phyloP scores from a whole-genome alignment of 2,329 filamentous ascomycete genomes.

The Botrytis fabae region DNA sequence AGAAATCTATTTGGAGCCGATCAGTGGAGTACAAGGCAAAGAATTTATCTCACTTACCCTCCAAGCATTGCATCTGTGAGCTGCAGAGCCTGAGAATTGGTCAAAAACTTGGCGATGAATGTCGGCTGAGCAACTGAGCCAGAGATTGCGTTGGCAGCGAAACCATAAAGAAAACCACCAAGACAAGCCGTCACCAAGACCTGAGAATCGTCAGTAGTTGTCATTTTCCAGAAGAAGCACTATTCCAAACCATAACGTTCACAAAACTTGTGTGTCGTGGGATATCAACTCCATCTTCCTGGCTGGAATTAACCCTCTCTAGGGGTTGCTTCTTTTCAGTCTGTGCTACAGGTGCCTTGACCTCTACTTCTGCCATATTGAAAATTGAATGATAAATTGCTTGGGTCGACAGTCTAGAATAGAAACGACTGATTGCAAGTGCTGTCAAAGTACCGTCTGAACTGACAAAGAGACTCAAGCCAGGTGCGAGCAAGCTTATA shows the following conservation, averaged over 20 bases:
- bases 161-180: constrained; percentile 18
- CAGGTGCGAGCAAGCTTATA: not conserved
- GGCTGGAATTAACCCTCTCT: not conserved
- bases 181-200: constrained; percentile 20
- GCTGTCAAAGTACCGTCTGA: not conserved
- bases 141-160: constrained; percentile 14
- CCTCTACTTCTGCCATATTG: not conserved
- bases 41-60: not conserved
- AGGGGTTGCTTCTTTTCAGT: constrained; percentile 2
- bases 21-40: not conserved
- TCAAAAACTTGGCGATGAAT: constrained; percentile 19
- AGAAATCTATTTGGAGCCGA: not conserved
- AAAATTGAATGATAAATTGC: not conserved
- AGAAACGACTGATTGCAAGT: not conserved
- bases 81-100: constrained; percentile 8
- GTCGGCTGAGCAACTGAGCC: constrained; percentile 18
- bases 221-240: no score
- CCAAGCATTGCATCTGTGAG: constrained; percentile 18
- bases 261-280: constrained; percentile 14
- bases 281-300: constrained; percentile 7
- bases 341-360: not conserved
- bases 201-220: not conserved
- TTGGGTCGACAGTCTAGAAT: not conserved
- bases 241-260: constrained; percentile 1
- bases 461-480: not conserved